Base-by-base conservation (phyloP, 768 basidiomycete species). In the Panus rudis region DNA sequence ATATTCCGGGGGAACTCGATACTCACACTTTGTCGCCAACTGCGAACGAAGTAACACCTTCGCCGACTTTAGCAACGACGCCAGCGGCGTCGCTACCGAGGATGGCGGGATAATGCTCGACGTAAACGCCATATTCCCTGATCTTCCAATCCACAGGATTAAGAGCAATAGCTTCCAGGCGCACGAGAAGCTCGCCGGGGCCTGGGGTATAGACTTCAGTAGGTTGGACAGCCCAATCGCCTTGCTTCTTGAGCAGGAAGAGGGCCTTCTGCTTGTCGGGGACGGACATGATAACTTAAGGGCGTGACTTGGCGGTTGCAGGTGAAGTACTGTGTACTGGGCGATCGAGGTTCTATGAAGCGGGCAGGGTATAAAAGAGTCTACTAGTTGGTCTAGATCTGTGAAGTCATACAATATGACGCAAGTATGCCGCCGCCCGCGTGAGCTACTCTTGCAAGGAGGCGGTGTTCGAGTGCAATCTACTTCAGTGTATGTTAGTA, bases 11-110 rank as follows among this genome's bases (percentile, higher is more conserved):
- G 28, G 10, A 30, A 30, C 16, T 30, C 28, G 28, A 30, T 3
- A 39, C 58, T 37, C 52, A 65, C 67, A 73, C 65, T 41, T 54
- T 65, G 50, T 73, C 67, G 27, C 73, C 73, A 17, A 61, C 59
- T 27, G 54, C 55, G 33, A 68, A 66, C 20, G 49, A 48, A 14
- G 44, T 48, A 0, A 71, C 68, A 4, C 59, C 66, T 19, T 62
- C 56, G 12, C 71, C 72, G 20, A 69, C 52, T 6, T 55, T 54
- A 21, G 62, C 61, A 17, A 75, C 66, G 10, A 56, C 49, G 3
- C 72, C 72, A 0, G 70, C 63, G 22, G 24, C 41, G 35, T 56
- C 52, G 0, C 34, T 16, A 2, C 54, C 52, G n/a, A 51, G 30
- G 6, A 56, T 27, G 38, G 46, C 56, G 12, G 68, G 72, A 48